Base-by-base conservation (phyloP, 2,329 filamentous ascomycete species). In the Botrytis deweyae region DNA sequence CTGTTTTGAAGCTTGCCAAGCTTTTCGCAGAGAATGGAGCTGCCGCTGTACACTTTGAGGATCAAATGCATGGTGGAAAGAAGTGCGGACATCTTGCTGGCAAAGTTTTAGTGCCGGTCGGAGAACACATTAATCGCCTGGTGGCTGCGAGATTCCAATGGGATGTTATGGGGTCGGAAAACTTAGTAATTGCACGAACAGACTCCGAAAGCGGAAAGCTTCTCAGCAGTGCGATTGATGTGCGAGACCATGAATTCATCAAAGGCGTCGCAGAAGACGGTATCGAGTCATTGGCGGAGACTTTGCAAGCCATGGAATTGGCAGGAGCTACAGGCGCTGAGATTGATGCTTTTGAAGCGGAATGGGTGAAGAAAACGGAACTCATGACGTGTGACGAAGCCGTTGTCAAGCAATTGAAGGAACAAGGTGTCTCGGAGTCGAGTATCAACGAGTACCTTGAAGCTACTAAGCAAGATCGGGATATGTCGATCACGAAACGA, bases 111-210 rank as follows among this genome's bases (percentile, higher is more conserved):
- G 96, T 98, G 4, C 95, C 96, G 0, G 90, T 95, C 0, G 93
- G 94, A 75, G 96, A 98, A 82, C 96, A 99, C 85, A 97, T 98
- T 86, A 98, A 97, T 85, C 91, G 96, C 42, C 89, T 99, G 7
- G 91, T 94, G 33, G 95, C 96, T 2, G 91, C 95, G 4, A 91
- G 96, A 74, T 98, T 97, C 85, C 96, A 99, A 81, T 99, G 95
- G 95, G 96, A 99, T 80, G 87, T 98, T 78, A 98, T 99, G 95
- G 96, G 95, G 65, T 91, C 90, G 70, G 96, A 99, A 85, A 98
- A 97, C 82, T 87, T 98, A 6, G 90, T 98, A 61, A 96, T 99
- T 81, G 96, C 96, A 4, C 91, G 96, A 74, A 98, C 96, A 1
- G 96, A 99, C 83, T 97, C 94, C 0, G 96, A 98, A 83, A 97